Evolutionary conservation across 345 rosid species (phyloP), one percentile per base, ranked within the genome.

Genomic region (Eucalyptus sideroxylon): DNA sequence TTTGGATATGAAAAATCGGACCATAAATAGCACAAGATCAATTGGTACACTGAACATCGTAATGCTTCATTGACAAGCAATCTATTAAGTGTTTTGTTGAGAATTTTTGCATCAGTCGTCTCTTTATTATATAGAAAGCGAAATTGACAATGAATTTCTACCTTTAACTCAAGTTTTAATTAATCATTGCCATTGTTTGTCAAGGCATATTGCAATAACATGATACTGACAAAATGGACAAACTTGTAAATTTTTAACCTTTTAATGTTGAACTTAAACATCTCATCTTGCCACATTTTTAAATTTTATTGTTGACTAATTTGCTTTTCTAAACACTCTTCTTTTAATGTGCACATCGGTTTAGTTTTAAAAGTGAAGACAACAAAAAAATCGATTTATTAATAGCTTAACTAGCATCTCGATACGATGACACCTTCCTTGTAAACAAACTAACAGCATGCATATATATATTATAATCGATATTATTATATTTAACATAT

Each of bases 61-160:
- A 17, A 69, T 34, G 2, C 11, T 16, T 31, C 7, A 0, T 16
- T 67, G 1, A 9, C 42, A 31, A 67, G 12, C 12, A 16, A 69
- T 9, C 21, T 31, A 16, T 19, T 0, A 19, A 37, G 3, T 19
- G 14, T 21, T 3, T 72, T 21, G 5, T 19, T 0, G 8, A 34
- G 2, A 9, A 72, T 6, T 9, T 37, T 11, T 1, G 1, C 3
- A 19, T 37, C 2, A 1, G 1, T 34, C 15, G 0, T 1, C 1
- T 72, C 14, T 17, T 7, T 17, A 2, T 1, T 3, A 9, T 9
- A 17, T 1, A 21, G 0, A 34, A 34, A 69, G 81, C 26, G 13
- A 34, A 16, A 34, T 23, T 17, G 6, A 3, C 23, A 5, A 10
- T 34, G 44, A 23, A 69, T 34, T 69, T 17, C 2, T 37, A 19